Percentiles rank a stretch among this genome's conserved stretches.
Conservation (phyloP, 2,329 filamentous ascomycete genomes). For the Aspergillus fischeri region DNA sequence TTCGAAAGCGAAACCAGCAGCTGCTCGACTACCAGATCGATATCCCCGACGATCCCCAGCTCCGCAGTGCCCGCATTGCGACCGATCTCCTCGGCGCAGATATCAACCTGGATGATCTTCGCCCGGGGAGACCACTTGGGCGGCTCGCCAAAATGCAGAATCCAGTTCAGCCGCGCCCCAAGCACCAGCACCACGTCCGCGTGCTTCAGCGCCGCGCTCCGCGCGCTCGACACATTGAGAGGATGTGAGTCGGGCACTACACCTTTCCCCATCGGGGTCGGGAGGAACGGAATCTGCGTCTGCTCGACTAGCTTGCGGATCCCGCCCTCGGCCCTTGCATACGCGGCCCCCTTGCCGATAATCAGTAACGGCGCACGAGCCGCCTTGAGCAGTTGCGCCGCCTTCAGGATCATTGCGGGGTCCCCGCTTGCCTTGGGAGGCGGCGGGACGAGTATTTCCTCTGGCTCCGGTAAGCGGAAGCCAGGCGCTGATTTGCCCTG, state of each 20-base stretch:
- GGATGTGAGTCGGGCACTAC: constrained; percentile 52
- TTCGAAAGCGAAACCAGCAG: constrained; percentile 38
- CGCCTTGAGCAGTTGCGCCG: constrained; percentile 43
- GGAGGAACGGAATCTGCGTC: constrained; percentile 52
- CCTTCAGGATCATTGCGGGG: constrained; percentile 38
- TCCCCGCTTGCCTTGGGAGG: constrained; percentile 46
- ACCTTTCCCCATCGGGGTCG: constrained; percentile 58
- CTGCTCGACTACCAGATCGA: constrained; percentile 47
- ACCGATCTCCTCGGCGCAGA: constrained; percentile 52
- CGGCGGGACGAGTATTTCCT: constrained; percentile 28
- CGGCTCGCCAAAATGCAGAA: constrained; percentile 53
- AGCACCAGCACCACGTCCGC: constrained; percentile 55
- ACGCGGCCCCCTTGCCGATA: constrained; percentile 55
- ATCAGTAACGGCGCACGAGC: constrained; percentile 51
- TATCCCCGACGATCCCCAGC: constrained; percentile 50
- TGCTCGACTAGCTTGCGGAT: constrained; percentile 46
- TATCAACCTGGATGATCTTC: constrained; percentile 55
- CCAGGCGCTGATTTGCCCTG: constrained; percentile 33
- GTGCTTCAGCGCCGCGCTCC: constrained; percentile 50
- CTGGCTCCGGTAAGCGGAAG: constrained; percentile 20
- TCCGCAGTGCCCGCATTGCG: constrained; percentile 47
- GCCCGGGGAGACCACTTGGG: constrained; percentile 51
- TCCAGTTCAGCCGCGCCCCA: constrained; percentile 56
- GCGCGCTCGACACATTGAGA: constrained; percentile 50
- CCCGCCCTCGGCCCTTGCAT: constrained; percentile 46